Evolutionary conservation across 495 filamentous ascomycete genomes (phyloP).

Genomic region (Thermothielavioides terrestris): DNA sequence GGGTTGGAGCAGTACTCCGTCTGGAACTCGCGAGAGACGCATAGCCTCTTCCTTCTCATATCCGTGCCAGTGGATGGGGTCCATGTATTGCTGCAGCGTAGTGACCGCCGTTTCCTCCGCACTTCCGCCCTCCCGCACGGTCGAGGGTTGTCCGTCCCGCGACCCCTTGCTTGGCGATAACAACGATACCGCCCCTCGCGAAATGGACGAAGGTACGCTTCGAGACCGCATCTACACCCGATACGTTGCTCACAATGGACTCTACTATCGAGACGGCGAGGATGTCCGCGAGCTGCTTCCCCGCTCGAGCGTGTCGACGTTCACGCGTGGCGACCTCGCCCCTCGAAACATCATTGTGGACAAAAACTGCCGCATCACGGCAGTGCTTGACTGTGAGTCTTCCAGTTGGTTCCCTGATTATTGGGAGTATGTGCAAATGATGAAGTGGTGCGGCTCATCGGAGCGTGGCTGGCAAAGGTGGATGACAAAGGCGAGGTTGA

Average conservation of each 20-base stretch:
- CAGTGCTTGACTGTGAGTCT: conserved; percentile 40
- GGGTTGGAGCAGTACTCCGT: not conserved
- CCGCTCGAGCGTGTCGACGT: conserved; percentile 21
- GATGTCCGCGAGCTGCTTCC: conserved; percentile 29
- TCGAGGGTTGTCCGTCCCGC: not conserved
- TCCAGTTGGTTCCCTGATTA: conserved; percentile 44
- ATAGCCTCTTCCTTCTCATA: too few relatives aligned
- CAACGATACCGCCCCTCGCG: not conserved
- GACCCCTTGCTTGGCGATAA: conserved; percentile 17
- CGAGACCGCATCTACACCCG: conserved; percentile 32
- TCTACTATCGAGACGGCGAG: conserved; percentile 18
- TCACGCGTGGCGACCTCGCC: conserved; percentile 29
- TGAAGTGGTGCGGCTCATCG: conserved; percentile 22
- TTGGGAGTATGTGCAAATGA: conserved; percentile 43
- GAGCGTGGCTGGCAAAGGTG: conserved; percentile 29
- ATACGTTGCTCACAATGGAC: conserved; percentile 28
- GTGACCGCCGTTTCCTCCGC: not conserved
- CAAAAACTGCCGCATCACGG: conserved; percentile 27
- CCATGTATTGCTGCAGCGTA: too few relatives aligned
- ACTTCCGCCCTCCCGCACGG: not conserved
- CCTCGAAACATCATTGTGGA: conserved; percentile 36
- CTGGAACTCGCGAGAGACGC: too few relatives aligned
- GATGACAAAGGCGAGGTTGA: conserved; percentile 35
- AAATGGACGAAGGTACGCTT: conserved; percentile 22
- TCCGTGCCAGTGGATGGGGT: too few relatives aligned